Evolutionary conservation across 164 flowering plant genomes (phyloP).

Genomic region (Saururus chinensis): DNA sequence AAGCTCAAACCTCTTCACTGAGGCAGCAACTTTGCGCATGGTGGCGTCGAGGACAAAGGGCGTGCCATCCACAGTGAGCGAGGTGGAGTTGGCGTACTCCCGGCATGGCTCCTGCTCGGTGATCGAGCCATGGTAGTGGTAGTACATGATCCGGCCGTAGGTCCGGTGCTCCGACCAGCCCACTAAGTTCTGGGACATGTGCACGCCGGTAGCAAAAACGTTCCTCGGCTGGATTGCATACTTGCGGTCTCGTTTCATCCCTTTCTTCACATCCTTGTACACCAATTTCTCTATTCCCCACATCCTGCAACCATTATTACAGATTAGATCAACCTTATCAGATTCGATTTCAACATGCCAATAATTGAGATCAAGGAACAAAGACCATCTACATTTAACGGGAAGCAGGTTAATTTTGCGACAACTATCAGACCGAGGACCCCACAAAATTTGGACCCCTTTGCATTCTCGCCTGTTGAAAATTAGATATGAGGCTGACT

Average conservation of each 20-base stretch:
- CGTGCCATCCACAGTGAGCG: slow-evolving; percentile 22
- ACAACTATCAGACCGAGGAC: no score
- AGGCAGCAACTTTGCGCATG: slow-evolving; percentile 27
- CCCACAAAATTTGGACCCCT: no score
- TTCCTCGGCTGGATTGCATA: slow-evolving; percentile 79
- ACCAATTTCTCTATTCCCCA: slow-evolving; percentile 97
- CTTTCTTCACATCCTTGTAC: slow-evolving; percentile 62
- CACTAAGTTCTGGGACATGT: slow-evolving; percentile 61
- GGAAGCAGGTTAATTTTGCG: no score
- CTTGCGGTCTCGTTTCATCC: slow-evolving; percentile 73
- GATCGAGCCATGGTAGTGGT: slow-evolving; percentile 85
- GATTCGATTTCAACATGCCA: background rate
- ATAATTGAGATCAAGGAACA: background rate
- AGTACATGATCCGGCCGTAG: slow-evolving; percentile 54
- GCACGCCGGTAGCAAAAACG: slow-evolving; percentile 78
- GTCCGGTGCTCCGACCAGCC: slow-evolving; percentile 66
- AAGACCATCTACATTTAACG: no score
- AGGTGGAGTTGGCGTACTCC: slow-evolving; percentile 26
- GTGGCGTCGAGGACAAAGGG: slow-evolving; percentile 55
- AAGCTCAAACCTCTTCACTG: slow-evolving; percentile 55
- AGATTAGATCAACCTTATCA: background rate
- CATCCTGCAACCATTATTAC: slow-evolving; percentile 30
- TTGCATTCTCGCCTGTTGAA: no score
- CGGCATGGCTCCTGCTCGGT: slow-evolving; percentile 72
- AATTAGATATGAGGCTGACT: no score